Base-by-base conservation (phyloP, 2,329 filamentous ascomycete species). In the Lachnellula suecica region DNA sequence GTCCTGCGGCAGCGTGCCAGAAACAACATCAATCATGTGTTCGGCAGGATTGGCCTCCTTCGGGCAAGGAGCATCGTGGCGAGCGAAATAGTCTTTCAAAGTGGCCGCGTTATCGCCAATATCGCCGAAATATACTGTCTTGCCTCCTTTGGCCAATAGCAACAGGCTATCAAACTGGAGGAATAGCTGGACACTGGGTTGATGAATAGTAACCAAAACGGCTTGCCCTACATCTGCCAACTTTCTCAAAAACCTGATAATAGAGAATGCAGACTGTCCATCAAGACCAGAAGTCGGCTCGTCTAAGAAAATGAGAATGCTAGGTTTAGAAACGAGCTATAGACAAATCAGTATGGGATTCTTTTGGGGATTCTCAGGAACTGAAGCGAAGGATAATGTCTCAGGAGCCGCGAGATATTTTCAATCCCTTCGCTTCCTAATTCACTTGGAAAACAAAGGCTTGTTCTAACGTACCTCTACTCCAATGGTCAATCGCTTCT, bases 121-220 rank as follows among this genome's bases (percentile, higher is more conserved):
- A 2, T 86, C 75, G 7, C 85, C 85, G 66, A 88, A 88, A 63
- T 89, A 89, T 1, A 88, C 83, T 0, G 83, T 87, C 63, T 77
- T 82, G 1, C 85, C 85, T 34, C 85, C 85, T 51, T 74, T 77
- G 8, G 83, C 82, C 3, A 88, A 74, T 68, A 88, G 84, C 0
- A 87, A 71, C 2, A 87, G 70, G 1, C 79, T 77, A 55, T 87
- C 84, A 48, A 87, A 81, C 40, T 74, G 69, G 53, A 77, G 71
- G 62, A 82, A 82, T 4, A 82, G 66, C 38, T 79, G 72, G 0
- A 78, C 77, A 5, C 71, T 75, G 0, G 79, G 79, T 57, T 82
- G 79, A 60, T 82, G 79, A 13, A 82, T 77, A 0, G 79, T 82
- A 48, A 77, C 79, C 0, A 82, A 68, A 1, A 82, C 70, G 6